Evolutionary conservation across 2,329 filamentous ascomycete genomes (phyloP).

Genomic region (Cladosporium oxysporum): DNA sequence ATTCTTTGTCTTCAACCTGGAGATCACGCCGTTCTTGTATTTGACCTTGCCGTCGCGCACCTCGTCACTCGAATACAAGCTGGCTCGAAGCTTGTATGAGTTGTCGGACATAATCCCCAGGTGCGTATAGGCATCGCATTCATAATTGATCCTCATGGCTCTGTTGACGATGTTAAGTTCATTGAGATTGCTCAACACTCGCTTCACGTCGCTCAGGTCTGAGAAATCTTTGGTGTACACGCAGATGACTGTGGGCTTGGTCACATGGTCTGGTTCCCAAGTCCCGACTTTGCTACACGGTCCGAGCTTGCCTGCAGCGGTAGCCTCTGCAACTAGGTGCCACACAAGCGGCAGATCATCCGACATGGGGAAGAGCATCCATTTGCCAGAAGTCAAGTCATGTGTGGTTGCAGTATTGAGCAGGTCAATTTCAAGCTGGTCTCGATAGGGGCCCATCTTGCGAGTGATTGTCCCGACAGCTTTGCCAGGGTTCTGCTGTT

Average conservation of each 20-base stretch:
- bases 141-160: conserved; percentile 70
- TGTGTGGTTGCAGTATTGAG: conserved; percentile 61
- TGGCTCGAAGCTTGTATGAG: conserved; percentile 45
- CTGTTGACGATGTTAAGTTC: conserved; percentile 60
- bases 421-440: conserved; percentile 56
- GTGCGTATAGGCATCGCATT: conserved; percentile 61
- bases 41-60: conserved; percentile 27
- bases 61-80: conserved; percentile 46
- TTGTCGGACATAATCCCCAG: conserved; percentile 45
- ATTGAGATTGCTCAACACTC: conserved; percentile 63
- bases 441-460: conserved; percentile 45
- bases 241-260: conserved; percentile 63
- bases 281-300: conserved; percentile 72
- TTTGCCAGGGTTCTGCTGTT: conserved; percentile 53
- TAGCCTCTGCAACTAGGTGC: conserved; percentile 66
- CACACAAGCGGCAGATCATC: conserved; percentile 63
- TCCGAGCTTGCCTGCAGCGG: conserved; percentile 69
- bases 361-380: conserved; percentile 69
- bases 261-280: conserved; percentile 40
- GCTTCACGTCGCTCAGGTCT: conserved; percentile 66
- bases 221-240: conserved; percentile 77
- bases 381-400: conserved; percentile 69
- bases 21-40: conserved; percentile 25
- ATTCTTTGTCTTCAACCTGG: conserved; percentile 18
- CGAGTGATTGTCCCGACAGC: conserved; percentile 43